Evolutionary conservation across 192 early-diverging fungal species (phyloP), one percentile per base, ranked within the genome.

Genomic region (Backusella luteola): DNA sequence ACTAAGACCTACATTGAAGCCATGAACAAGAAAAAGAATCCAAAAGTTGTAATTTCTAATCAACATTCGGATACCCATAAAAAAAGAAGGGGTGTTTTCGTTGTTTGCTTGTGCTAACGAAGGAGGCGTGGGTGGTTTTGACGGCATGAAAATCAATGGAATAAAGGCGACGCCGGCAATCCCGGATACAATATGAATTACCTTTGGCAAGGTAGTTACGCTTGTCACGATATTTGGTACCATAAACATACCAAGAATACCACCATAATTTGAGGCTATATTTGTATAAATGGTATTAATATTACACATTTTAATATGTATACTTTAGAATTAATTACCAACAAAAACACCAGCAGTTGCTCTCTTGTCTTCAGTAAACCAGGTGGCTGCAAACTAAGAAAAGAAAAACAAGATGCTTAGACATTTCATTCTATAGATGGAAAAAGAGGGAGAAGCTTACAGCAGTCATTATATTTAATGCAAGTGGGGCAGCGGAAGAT

Each of bases 331-430:
- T 63, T 8, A 29, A 63, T 29, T 74, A 78, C 80, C 80, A 66
- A 81, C 80, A 76, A 81, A 78, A 26, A 81, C 73, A 15, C 80
- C 80, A 44, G 80, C 80, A 26, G 80, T 81, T 46, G 80, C 80
- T 59, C 80, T 63, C 26, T 53, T 73, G 66, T 77, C 70, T 73
- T 81, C 80, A 21, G 80, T 74, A 74, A 81, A 81, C 80, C 80
- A 81, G 9, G 71, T 73, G 23, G 80, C 70, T 26, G 80, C 80
- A 77, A 81, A 81, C 80, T 81, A 49, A 32, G 41, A 63, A 59
- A 63, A 63, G 11, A 63, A 63, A 12, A 26, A 63, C 7, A 59
- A 26, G 21, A 7, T 21, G 8, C 8, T 56, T 21, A 29, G 11
- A 26, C 1, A 26, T 23, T 63, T 63, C 21, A 29, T 14, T 63